phyloP scores from a whole-genome alignment of 345 rosid species.

The Brassica cretica region DNA sequence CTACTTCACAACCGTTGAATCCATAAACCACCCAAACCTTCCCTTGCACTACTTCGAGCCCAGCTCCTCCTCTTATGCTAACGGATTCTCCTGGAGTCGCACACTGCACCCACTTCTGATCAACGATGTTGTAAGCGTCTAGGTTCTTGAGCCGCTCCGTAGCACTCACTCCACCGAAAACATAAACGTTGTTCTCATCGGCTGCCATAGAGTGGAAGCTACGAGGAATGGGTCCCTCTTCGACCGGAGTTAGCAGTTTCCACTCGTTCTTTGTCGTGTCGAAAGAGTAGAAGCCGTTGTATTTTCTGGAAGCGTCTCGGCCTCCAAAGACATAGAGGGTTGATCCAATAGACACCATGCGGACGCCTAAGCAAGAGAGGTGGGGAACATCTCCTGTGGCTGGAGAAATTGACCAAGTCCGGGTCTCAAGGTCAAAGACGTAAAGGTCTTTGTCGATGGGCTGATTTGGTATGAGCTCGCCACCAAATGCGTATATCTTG shows the following conservation, averaged over 20 bases:
- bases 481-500: conserved; percentile 28
- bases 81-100: background rate
- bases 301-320: conserved; percentile 21
- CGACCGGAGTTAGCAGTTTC: background rate
- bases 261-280: conserved; percentile 30
- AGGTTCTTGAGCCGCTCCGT: background rate
- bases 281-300: conserved; percentile 34
- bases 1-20: background rate
- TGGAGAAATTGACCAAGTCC: conserved; percentile 30
- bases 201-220: conserved; percentile 6
- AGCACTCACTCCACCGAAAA: background rate
- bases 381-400: conserved; percentile 28
- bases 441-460: background rate
- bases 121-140: conserved; percentile 4
- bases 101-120: background rate
- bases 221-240: background rate
- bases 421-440: conserved; percentile 26
- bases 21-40: conserved; percentile 3
- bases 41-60: background rate
- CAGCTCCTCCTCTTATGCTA: background rate
- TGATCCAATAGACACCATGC: conserved; percentile 17
- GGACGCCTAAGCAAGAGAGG: conserved; percentile 33
- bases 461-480: background rate
- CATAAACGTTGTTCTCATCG: background rate
- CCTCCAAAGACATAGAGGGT: conserved; percentile 34